These are phyloP conservation scores for Paraconiothyrium sp. DNA, from an alignment of 2,329 filamentous ascomycete species.

Conservation along the genomic window DNA sequence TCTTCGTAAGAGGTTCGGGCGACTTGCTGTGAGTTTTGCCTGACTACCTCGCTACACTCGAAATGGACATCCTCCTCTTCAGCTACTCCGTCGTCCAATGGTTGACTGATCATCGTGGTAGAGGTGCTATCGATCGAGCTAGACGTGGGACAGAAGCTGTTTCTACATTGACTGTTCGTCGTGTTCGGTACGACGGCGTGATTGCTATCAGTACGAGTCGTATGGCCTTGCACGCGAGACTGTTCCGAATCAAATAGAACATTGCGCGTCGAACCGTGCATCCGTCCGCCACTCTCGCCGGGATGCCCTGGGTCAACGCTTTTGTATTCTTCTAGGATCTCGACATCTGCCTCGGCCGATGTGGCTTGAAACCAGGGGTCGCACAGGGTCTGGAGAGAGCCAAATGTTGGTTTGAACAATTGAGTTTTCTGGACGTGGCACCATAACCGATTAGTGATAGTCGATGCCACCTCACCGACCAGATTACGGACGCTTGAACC, in stretches of 20 bases:
- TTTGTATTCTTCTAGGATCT: conserved; percentile 14
- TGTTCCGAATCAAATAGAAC: not conserved
- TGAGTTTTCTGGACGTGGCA: conserved; percentile 25
- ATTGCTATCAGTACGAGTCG: not conserved
- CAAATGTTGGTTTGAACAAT: conserved; percentile 16
- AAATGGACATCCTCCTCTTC: not conserved
- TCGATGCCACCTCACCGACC: not conserved
- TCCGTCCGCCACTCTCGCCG: not conserved
- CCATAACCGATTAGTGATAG: conserved; percentile 24
- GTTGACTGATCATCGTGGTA: not conserved
- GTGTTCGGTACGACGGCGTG: not conserved
- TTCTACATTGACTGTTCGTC: not conserved
- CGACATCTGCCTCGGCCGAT: not conserved
- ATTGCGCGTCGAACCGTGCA: not conserved
- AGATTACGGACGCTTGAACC: not conserved
- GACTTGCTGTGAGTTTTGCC: not conserved
- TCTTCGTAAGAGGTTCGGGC: not conserved
- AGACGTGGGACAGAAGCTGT: not conserved
- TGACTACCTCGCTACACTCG: not conserved
- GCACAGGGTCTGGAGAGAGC: conserved; percentile 24
- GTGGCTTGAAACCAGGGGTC: not conserved
- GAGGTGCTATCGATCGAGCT: not conserved
- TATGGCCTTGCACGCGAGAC: not conserved
- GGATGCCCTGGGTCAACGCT: not conserved
- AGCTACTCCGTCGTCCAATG: too few species aligned